Evolutionary conservation across 352 stramenopile genomes (phyloP).

Genomic region (Albugo candida): DNA sequence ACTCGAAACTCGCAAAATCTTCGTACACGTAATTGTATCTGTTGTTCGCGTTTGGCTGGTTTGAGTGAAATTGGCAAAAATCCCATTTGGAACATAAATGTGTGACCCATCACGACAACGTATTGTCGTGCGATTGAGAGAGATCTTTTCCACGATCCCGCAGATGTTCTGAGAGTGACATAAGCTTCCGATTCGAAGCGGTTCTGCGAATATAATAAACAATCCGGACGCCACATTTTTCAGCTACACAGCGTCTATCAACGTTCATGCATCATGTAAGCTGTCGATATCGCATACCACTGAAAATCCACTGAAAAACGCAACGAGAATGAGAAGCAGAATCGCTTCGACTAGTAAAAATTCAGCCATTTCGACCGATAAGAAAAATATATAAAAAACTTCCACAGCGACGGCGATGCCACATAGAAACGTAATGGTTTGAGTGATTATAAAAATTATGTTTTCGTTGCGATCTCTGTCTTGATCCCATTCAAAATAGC

Average conservation of each 20-base stretch:
- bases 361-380: conserved; percentile 28
- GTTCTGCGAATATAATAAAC: conserved; percentile 72
- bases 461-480: not conserved
- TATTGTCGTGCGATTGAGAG: conserved; percentile 50
- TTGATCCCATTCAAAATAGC: conserved; percentile 60
- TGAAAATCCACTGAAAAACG: conserved; percentile 42
- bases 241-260: conserved; percentile 14
- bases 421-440: conserved; percentile 18
- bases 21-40: no score
- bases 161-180: conserved; percentile 25
- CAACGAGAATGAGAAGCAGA: conserved; percentile 37
- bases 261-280: not conserved
- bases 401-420: conserved; percentile 60
- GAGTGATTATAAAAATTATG: not conserved
- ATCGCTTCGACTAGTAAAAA: conserved; percentile 52
- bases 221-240: conserved; percentile 67
- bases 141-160: conserved; percentile 59
- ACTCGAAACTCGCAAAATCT: no score
- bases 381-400: conserved; percentile 74
- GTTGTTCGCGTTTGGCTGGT: conserved; percentile 19
- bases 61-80: conserved; percentile 55
- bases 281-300: conserved; percentile 15
- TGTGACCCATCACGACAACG: conserved; percentile 35
- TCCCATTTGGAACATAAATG: conserved; percentile 61
- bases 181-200: conserved; percentile 47